A percentile compares a stretch with the other conserved stretches of the same genome.
phyloP scores from a whole-genome alignment of 352 stramenopile species.

The Phytophthora sojae region DNA sequence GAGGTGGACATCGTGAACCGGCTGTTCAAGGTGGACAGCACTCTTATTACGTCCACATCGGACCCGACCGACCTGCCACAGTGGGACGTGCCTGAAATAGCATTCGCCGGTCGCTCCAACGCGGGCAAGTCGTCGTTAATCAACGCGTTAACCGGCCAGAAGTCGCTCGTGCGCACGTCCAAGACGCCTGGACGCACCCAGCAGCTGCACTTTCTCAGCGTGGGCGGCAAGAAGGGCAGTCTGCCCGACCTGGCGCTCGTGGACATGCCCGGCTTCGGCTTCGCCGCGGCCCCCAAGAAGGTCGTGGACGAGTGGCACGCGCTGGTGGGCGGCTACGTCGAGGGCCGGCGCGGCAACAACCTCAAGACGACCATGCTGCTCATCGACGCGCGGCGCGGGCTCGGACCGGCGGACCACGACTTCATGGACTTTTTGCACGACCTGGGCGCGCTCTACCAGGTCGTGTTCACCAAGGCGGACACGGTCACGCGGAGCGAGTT shows the following conservation, averaged over 20 bases:
- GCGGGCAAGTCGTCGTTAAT: slow-evolving; percentile 91
- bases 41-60: slow-evolving; percentile 73
- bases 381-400: slow-evolving; percentile 81
- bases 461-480: slow-evolving; percentile 94
- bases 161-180: slow-evolving; percentile 73
- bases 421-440: slow-evolving; percentile 91
- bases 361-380: slow-evolving; percentile 81
- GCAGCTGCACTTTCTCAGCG: slow-evolving; percentile 81
- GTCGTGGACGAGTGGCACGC: slow-evolving; percentile 80
- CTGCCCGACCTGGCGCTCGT: slow-evolving; percentile 75
- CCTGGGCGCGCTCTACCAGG: slow-evolving; percentile 85
- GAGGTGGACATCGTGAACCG: slow-evolving; percentile 70
- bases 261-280: slow-evolving; percentile 90
- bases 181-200: slow-evolving; percentile 91
- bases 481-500: slow-evolving; percentile 54
- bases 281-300: slow-evolving; percentile 78
- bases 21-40: slow-evolving; percentile 64
- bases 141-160: slow-evolving; percentile 81
- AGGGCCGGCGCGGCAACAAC: slow-evolving; percentile 69
- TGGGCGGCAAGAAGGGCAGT: slow-evolving; percentile 77
- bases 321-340: slow-evolving; percentile 84
- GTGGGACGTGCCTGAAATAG: slow-evolving; percentile 81
- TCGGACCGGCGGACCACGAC: slow-evolving; percentile 81
- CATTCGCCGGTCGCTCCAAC: slow-evolving; percentile 89
- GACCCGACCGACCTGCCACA: slow-evolving; percentile 66